These are phyloP conservation scores for Solanum paucissectum DNA, from an alignment of 257 asterid genomes.

Conservation along the genomic window DNA sequence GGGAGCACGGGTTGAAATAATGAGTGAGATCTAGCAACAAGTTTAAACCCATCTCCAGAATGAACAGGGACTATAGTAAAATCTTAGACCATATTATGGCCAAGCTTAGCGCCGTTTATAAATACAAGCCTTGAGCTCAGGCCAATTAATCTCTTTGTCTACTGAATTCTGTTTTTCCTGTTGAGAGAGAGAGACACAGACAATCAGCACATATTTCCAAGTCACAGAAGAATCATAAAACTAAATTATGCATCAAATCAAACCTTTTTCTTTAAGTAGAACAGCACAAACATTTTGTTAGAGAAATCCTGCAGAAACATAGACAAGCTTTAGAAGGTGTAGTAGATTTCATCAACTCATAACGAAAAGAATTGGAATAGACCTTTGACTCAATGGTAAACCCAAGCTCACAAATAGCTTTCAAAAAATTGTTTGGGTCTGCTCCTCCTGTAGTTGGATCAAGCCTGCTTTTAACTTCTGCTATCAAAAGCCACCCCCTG, in stretches of 20 bases:
- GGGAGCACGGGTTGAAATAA: not conserved
- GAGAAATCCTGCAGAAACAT: constrained; percentile 70
- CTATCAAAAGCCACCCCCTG: constrained; percentile 98
- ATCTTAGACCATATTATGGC: not conserved
- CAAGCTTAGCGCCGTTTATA: constrained; percentile 2
- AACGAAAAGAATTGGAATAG: not conserved
- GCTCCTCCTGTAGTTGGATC: constrained; percentile 90
- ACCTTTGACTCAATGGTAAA: constrained; percentile 62
- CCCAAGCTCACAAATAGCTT: constrained; percentile 72
- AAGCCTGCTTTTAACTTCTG: constrained; percentile 93
- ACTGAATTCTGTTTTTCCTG: not conserved
- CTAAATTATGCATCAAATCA: not conserved
- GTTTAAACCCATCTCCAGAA: not conserved
- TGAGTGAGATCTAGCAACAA: not conserved
- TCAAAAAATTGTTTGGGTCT: constrained; percentile 49
- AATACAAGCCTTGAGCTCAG: constrained; percentile 5
- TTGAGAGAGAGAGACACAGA: not conserved
- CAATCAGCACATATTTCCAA: not conserved
- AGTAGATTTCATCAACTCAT: not conserved
- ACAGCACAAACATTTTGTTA: constrained; percentile 77
- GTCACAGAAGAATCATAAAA: not conserved
- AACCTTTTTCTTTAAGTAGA: constrained; percentile 78
- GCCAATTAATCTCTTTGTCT: constrained; percentile 1
- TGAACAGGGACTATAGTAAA: not conserved
- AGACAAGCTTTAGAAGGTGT: constrained; percentile 7